Conservation (phyloP, 2,329 filamentous ascomycete genomes). For the Coniella lustricola region DNA sequence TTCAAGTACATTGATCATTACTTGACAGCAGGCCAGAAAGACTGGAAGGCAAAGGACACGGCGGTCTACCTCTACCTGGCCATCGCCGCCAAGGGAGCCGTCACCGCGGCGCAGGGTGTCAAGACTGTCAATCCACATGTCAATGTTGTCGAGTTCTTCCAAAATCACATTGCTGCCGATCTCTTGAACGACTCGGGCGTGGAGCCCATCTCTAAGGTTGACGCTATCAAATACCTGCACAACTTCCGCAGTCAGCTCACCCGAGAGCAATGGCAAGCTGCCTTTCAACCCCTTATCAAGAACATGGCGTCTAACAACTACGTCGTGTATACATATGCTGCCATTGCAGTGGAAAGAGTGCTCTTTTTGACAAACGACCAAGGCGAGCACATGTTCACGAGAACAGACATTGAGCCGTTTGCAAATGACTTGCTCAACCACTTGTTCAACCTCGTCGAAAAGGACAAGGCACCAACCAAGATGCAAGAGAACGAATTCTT, state of each 20-base stretch:
- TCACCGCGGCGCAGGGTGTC: conserved; percentile 83
- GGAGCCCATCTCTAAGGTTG: conserved; percentile 86
- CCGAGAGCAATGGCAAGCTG: conserved; percentile 83
- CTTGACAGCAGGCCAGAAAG: conserved; percentile 68
- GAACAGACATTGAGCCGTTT: conserved; percentile 70
- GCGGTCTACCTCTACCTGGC: conserved; percentile 96
- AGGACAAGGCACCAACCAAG: conserved; percentile 77
- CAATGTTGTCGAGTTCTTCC: conserved; percentile 91
- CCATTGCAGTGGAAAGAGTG: conserved; percentile 91
- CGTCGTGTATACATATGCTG: conserved; percentile 94
- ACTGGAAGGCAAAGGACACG: conserved; percentile 97
- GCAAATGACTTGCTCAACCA: conserved; percentile 83
- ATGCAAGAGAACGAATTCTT: conserved; percentile 98
- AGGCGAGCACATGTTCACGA: conserved; percentile 71
- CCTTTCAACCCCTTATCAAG: conserved; percentile 83
- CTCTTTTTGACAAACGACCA: conserved; percentile 73
- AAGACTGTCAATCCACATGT: conserved; percentile 83
- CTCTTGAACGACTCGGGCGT: conserved; percentile 62
- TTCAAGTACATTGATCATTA: conserved; percentile 83
- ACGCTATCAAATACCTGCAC: conserved; percentile 97
- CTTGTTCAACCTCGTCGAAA: conserved; percentile 85
- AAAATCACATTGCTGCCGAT: conserved; percentile 85
- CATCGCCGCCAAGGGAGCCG: conserved; percentile 83
- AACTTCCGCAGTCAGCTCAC: conserved; percentile 93
- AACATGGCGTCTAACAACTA: conserved; percentile 87